A percentile compares a stretch with the other conserved stretches of the same genome.
These are phyloP conservation scores for Chaetomiaceae sp. DNA, from an alignment of 2,329 filamentous ascomycete genomes.

Conservation along the genomic window DNA sequence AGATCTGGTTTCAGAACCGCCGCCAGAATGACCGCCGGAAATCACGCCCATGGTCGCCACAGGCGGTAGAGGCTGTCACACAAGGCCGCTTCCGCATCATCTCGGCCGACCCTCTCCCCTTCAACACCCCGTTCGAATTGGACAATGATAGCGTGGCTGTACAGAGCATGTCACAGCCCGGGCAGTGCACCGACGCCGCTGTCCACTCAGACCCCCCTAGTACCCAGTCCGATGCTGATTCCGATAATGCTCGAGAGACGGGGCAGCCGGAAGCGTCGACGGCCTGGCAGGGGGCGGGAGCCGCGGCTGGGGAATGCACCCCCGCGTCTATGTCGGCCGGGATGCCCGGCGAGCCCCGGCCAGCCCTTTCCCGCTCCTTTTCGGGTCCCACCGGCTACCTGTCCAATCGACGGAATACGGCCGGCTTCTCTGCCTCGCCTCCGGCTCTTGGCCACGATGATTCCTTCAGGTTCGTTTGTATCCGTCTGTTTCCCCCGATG, in stretches of 20 bases:
- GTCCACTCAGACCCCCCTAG: conserved; percentile 8
- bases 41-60: conserved; percentile 73
- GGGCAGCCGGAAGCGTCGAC: background rate
- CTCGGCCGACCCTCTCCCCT: conserved; percentile 40
- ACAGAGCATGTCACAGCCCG: conserved; percentile 13
- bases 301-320: background rate
- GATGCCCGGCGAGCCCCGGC: conserved; percentile 2
- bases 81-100: conserved; percentile 50
- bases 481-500: background rate
- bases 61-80: conserved; percentile 64
- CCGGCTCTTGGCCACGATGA: conserved; percentile 41
- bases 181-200: conserved; percentile 11
- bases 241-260: conserved; percentile 6
- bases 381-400: conserved; percentile 46
- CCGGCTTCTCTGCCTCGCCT: conserved; percentile 48
- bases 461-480: conserved; percentile 40
- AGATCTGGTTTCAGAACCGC: conserved; percentile 99
- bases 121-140: conserved; percentile 26
- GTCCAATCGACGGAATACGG: conserved; percentile 53
- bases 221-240: conserved; percentile 16
- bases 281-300: conserved; percentile 10
- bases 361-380: conserved; percentile 36
- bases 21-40: conserved; percentile 89
- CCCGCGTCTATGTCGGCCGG: conserved; percentile 6
- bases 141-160: background rate